These are phyloP conservation scores for Lactarius pseudohatsudake DNA, from an alignment of 768 basidiomycete species.

Conservation along the genomic window DNA sequence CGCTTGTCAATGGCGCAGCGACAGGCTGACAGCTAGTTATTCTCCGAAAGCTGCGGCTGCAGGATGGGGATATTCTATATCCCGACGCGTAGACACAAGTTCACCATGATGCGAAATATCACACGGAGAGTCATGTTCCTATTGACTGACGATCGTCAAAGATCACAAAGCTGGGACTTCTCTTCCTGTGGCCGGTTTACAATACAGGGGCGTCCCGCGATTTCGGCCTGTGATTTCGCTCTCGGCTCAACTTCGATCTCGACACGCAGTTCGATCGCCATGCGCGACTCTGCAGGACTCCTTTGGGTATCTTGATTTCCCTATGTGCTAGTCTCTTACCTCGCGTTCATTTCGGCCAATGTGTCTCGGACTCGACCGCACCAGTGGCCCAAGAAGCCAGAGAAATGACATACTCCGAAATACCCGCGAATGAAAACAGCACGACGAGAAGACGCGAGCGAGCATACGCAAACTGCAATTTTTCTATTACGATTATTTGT, in stretches of 20 bases:
- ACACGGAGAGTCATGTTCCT: not conserved
- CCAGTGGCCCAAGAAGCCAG: not conserved
- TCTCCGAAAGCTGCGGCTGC: not conserved
- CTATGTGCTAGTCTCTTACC: not conserved
- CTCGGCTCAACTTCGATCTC: constrained; percentile 2
- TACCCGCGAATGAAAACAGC: not conserved
- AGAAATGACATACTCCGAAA: not conserved
- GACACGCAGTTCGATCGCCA: constrained; percentile 11
- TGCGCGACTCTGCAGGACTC: constrained; percentile 3
- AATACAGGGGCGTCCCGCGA: not conserved
- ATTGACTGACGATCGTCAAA: not conserved
- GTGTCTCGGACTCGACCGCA: not conserved
- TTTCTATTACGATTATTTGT: constrained; percentile 12
- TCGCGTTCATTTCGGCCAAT: not conserved
- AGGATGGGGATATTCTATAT: not conserved
- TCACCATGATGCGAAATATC: not conserved
- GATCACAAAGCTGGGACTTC: not conserved
- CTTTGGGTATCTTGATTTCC: not conserved
- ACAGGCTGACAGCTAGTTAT: not conserved
- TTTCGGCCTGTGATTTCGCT: not conserved
- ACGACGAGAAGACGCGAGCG: not conserved
- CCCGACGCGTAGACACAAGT: not conserved
- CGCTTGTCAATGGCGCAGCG: not conserved
- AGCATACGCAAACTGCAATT: not conserved
- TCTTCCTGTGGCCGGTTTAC: not conserved